These are phyloP conservation scores for Thalassiosira exigua DNA, from an alignment of 352 stramenopile species.

Conservation along the genomic window DNA sequence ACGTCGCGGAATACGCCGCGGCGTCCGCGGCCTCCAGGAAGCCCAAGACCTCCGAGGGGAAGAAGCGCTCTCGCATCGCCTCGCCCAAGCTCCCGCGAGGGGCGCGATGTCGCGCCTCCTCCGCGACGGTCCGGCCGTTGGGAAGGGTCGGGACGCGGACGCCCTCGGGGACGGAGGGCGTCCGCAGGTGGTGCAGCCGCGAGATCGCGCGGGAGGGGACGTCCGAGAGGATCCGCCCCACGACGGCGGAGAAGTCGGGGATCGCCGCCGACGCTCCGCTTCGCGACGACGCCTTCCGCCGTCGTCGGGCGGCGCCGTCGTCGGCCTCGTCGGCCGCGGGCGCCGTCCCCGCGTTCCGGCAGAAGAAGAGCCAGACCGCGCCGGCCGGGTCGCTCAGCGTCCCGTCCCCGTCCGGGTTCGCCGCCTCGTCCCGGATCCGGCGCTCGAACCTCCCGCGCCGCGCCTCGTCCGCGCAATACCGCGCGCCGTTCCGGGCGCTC, in stretches of 20 bases:
- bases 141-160: conserved; percentile 22
- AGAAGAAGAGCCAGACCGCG: conserved; percentile 44
- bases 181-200: conserved; percentile 37
- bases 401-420: background rate
- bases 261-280: background rate
- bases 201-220: conserved; percentile 20
- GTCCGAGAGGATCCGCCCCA: conserved; percentile 48
- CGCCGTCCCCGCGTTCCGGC: conserved; percentile 18
- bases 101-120: conserved; percentile 44
- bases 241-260: conserved; percentile 24
- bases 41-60: conserved; percentile 30
- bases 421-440: conserved; percentile 40
- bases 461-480: conserved; percentile 44
- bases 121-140: conserved; percentile 42
- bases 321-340: background rate
- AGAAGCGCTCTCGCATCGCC: conserved; percentile 45
- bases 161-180: conserved; percentile 29
- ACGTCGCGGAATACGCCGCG: conserved; percentile 46
- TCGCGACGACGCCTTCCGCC: no score
- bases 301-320: no score
- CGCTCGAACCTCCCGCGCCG: conserved; percentile 47
- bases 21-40: conserved; percentile 47
- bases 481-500: conserved; percentile 6
- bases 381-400: conserved; percentile 42
- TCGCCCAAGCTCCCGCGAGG: conserved; percentile 22